Percentiles rank a stretch among this genome's conserved stretches.
Conservation (phyloP, 139 green algal genomes). For the Tetraselmis striata region DNA sequence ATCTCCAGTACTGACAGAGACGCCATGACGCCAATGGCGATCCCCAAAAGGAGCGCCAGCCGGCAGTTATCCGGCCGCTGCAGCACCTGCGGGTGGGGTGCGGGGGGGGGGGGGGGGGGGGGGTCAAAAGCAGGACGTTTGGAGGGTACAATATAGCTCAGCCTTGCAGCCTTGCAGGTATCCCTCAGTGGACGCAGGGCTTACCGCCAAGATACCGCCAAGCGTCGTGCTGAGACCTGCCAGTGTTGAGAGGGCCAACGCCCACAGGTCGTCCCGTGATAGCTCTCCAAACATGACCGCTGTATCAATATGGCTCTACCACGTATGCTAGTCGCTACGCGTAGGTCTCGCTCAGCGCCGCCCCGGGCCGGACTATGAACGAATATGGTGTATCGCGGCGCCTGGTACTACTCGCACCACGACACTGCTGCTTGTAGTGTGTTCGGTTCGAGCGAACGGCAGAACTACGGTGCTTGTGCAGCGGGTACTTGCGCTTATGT, state of each 20-base stretch:
- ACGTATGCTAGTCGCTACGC: too few relatives aligned
- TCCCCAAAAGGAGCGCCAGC: slow-evolving; percentile 69
- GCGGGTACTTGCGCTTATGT: too few relatives aligned
- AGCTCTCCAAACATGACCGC: not conserved
- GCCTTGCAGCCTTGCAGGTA: not conserved
- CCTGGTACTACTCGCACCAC: too few relatives aligned
- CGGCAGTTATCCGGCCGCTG: slow-evolving; percentile 43
- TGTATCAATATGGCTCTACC: too few relatives aligned
- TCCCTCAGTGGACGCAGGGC: not conserved
- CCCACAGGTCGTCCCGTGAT: slow-evolving; percentile 11
- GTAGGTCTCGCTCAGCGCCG: too few relatives aligned
- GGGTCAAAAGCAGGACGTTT: not conserved
- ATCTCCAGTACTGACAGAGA: slow-evolving; percentile 73
- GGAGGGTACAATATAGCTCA: not conserved
- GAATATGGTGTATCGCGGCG: too few relatives aligned
- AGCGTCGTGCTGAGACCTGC: slow-evolving; percentile 56
- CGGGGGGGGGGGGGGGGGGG: not conserved
- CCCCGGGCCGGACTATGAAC: too few relatives aligned
- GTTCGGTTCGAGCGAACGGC: too few relatives aligned
- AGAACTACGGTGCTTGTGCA: too few relatives aligned
- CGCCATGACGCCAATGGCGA: slow-evolving; percentile 71
- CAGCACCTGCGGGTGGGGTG: slow-evolving; percentile 29
- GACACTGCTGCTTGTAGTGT: too few relatives aligned
- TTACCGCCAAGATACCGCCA: slow-evolving; percentile 56
- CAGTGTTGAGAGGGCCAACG: slow-evolving; percentile 35